Base-by-base conservation (phyloP, 495 filamentous ascomycete genomes). In the Cetradonia linearis region DNA sequence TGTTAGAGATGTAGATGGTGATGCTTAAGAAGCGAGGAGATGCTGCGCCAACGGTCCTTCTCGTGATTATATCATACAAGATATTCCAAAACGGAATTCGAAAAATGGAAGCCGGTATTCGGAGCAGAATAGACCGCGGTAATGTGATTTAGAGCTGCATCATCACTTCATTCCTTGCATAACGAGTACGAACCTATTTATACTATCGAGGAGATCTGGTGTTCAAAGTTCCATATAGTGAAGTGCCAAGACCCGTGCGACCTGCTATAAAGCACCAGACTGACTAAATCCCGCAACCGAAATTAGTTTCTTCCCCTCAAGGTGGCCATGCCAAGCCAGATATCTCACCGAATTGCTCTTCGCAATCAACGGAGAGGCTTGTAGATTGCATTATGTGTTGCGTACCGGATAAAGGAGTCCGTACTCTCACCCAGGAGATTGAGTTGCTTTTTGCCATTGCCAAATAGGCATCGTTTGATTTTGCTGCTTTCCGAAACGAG, bases 271-370 rank as follows among this genome's bases (percentile, higher is more conserved):
- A 42, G 3, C 18, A 42, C 18, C 18, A 8, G 38, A 42, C 38
- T 20, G n/a, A 2, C 18, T 23, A 10, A 2, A 11, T 46, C 42
- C 42, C 42, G 42, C 42, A 23, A 9, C 42, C 42, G 9, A 23
- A 5, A 23, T 10, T 3, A 23, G 10, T 10, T 23, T 0, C n/a
- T 0, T n/a, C n/a, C n/a, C n/a, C n/a, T 23, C 9, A 9, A 2
- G n/a, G 11, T 23, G 3, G 40, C n/a, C 7, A 44, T n/a, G 42
- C 42, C n/a, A 20, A 46, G 42, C 8, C 1, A 3, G 9, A 3
- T 46, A 20, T 3, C 23, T 44, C 40, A 44, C n/a, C 7, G 9
- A 23, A 20, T 23, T 46, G 42, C 23, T 46, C 42, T 46, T 20
- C 42, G 20, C 8, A 23, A 2, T 11, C 42, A 23, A 4, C 23